Evolutionary conservation across 352 stramenopile species (phyloP), one percentile per base, ranked within the genome.

Genomic region (Phytophthora niederhauseri): DNA sequence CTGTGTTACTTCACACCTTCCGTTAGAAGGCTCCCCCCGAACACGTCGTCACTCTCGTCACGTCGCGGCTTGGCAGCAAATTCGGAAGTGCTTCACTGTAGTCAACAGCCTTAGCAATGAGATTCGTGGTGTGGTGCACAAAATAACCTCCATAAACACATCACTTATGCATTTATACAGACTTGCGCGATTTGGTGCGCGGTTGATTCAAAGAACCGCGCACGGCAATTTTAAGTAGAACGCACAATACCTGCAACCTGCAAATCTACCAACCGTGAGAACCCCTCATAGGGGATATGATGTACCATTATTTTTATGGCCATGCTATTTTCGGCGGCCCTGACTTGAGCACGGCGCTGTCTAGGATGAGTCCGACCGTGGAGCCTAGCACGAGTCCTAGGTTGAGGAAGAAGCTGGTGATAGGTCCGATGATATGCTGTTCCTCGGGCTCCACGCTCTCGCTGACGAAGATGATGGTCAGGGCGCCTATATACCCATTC

Each of bases 361-460:
- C 73, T n/a, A 95, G 65, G 34, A 90, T 14, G n/a, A 95, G 65
- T 0, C 84, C 83, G 8, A 79, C 69, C 0, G 80, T 87, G 24
- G 87, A 84, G 43, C 87, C 87, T 4, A 95, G 57, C 15, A 95
- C 87, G 45, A 95, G 80, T 0, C 87, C 87, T 19, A 92, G 73
- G 68, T 92, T 95, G 9, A 95, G 66, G 68, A 92, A 93, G 66
- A 95, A 95, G 62, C 87, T 91, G 38, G 87, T 95, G 64, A 93
- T 90, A 20, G 79, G 78, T 6, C 87, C 85, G 5, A 84, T 86
- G 5, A 93, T 57, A 14, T 77, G 69, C 61, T 90, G 80, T 24
- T 95, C 85, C 15, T 91, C 68, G 3, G 70, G 63, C 6, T 87
- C 72, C 15, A 95, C 84, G 71, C 72, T 89, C 61, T 95, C 87